Base-by-base conservation (phyloP, 305 asterid species). In the Plantago rigida region DNA sequence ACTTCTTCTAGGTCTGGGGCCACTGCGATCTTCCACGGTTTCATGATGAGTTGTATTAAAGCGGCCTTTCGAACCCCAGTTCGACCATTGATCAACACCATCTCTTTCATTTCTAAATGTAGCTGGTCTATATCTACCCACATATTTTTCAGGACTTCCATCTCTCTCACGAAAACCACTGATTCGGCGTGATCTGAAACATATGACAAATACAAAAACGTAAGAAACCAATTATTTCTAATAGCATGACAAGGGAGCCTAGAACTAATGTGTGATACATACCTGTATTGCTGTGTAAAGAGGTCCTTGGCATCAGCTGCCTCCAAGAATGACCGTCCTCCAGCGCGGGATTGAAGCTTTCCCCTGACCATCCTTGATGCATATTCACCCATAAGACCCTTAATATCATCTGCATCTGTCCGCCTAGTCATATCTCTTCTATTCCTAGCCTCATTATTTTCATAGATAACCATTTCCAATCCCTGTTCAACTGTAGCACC, bases 31-130 rank as follows among this genome's bases (percentile, higher is more conserved):
- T 47, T 74, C 84, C 39, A 4, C 7, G 0, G 57, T 45, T 51
- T 76, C 82, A 58, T 75, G 77, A 77, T 77, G 73, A 60, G 49
- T 69, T 64, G 84, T 70, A 19, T 76, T 49, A 66, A 66, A 72
- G 31, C 77, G 82, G 69, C 69, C 60, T 78, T 81, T 88, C 1
- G 88, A 67, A 66, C 71, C 81, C 94, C 83, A 77, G 58, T 72
- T 75, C 52, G 65, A 62, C 79, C 79, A 77, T 61, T 69, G 81
- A 72, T 71, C 69, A 51, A 52, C 81, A 68, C 71, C 83, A 66
- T 70, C 81, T 70, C 82, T 77, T 63, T 72, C 86, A 49, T 62
- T 77, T 45, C 51, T 77, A 44, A 68, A 71, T 58, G 67, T n/a
- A 47, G 71, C 62, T 53, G 84, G 65, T 78, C 82, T 78, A 57